phyloP scores from a whole-genome alignment of 441 rosid species.

The Lepidium campestre region DNA sequence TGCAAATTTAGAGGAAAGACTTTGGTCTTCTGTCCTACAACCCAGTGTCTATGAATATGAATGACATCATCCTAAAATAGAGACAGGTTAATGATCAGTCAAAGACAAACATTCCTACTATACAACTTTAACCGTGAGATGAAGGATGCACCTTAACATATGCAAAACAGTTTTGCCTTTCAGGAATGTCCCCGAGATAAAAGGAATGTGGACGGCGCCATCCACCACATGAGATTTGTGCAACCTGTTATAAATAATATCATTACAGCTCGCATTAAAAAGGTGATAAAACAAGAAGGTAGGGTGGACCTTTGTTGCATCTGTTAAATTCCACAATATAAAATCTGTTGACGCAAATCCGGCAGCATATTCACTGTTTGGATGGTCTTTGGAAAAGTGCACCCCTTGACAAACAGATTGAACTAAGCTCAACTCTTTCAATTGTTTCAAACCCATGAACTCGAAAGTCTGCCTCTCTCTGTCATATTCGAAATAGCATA shows the following conservation, averaged over 20 bases:
- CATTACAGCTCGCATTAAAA: background rate
- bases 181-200: slow-evolving; percentile 74
- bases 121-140: background rate
- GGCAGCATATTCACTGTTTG: slow-evolving; percentile 61
- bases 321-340: slow-evolving; percentile 69
- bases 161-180: slow-evolving; percentile 68
- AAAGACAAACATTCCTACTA: slow-evolving; percentile 1
- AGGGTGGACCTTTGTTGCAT: slow-evolving; percentile 63
- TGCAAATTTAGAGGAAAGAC: slow-evolving; percentile 69
- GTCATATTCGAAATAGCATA: slow-evolving; percentile 79
- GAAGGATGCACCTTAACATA: slow-evolving; percentile 66
- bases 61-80: slow-evolving; percentile 72
- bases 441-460: slow-evolving; percentile 86
- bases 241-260: slow-evolving; percentile 44
- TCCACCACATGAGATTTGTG: slow-evolving; percentile 95
- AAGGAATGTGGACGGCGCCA: slow-evolving; percentile 98
- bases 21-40: slow-evolving; percentile 38
- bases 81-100: slow-evolving; percentile 14
- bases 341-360: slow-evolving; percentile 94
- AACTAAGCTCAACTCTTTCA: slow-evolving; percentile 83
- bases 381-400: slow-evolving; percentile 31
- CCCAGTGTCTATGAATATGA: slow-evolving; percentile 65
- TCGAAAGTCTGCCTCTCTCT: slow-evolving; percentile 48
- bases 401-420: slow-evolving; percentile 47
- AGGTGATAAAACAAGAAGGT: background rate